Percentiles rank a stretch among this genome's conserved stretches.
Conservation (phyloP, 2,329 filamentous ascomycete species). For the Arthroderma uncinatum region DNA sequence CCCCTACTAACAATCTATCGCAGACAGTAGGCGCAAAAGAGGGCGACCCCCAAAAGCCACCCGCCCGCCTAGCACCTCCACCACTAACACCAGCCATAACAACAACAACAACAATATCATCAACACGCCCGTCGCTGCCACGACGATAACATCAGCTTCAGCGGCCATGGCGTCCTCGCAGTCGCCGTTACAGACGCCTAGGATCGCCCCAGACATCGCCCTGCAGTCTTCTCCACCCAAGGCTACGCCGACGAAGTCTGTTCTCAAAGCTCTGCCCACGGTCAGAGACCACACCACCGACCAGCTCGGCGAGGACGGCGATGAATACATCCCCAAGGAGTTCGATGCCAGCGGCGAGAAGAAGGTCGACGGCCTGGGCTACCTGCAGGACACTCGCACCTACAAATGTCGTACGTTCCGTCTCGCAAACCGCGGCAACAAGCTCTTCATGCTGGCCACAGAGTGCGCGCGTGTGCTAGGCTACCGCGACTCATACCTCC, state of each 20-base stretch:
- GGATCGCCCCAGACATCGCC: slow-evolving; percentile 25
- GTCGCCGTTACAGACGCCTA: slow-evolving; percentile 28
- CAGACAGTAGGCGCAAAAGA: slow-evolving; percentile 38
- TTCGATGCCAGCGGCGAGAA: slow-evolving; percentile 87
- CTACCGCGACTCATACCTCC: slow-evolving; percentile 91
- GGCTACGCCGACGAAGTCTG: slow-evolving; percentile 64
- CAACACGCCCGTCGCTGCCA: neutral
- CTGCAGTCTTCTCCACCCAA: slow-evolving; percentile 54
- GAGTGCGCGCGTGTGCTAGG: slow-evolving; percentile 89
- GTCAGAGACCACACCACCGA: slow-evolving; percentile 96
- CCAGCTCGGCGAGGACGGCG: slow-evolving; percentile 75
- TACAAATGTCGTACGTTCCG: slow-evolving; percentile 91
- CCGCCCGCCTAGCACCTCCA: slow-evolving; percentile 26
- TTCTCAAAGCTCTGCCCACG: slow-evolving; percentile 87
- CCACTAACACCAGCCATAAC: neutral
- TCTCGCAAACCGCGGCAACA: slow-evolving; percentile 80
- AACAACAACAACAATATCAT: neutral
- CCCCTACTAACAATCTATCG: slow-evolving; percentile 4
- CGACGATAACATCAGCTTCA: neutral
- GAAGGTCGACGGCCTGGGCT: slow-evolving; percentile 77
- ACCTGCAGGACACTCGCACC: slow-evolving; percentile 68
- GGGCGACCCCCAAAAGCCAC: slow-evolving; percentile 41
- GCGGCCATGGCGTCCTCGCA: slow-evolving; percentile 1
- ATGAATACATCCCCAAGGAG: slow-evolving; percentile 91
- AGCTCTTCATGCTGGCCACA: slow-evolving; percentile 96